Conservation (phyloP, 78 protist species). For the Planoprotostelium fungivorum region DNA sequence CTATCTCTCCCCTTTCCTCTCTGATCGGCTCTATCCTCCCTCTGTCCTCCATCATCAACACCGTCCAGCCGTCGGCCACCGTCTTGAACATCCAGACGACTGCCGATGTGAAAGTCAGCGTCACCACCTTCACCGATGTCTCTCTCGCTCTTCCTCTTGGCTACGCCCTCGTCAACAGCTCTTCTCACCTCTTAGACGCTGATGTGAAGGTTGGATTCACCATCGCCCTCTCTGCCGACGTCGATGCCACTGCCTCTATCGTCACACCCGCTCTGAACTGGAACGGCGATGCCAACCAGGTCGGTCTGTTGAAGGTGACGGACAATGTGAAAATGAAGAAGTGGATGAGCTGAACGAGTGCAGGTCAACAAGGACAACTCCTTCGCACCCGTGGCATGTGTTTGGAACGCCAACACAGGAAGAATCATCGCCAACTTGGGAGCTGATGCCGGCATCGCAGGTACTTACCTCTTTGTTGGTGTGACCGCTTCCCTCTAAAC, state of each 20-base stretch:
- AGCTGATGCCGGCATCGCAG: background rate
- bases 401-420: background rate
- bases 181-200: background rate
- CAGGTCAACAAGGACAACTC: background rate
- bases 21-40: background rate
- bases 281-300: background rate
- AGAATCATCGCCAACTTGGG: background rate
- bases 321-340: background rate
- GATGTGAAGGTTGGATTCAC: background rate
- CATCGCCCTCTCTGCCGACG: background rate
- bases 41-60: background rate
- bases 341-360: background rate
- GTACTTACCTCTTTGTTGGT: background rate
- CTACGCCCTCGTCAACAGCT: background rate
- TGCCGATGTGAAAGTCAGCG: background rate
- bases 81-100: background rate
- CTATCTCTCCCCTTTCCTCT: background rate
- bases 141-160: background rate
- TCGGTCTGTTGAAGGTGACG: background rate
- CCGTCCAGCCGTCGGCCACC: background rate
- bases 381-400: background rate
- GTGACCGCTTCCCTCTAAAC: background rate
- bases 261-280: background rate
- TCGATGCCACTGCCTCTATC: background rate
- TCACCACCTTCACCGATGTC: background rate